Percentiles rank a stretch among this genome's conserved stretches.
Conservation (phyloP, 1,284 basidiomycete genomes). For the Caloboletus firmus region DNA sequence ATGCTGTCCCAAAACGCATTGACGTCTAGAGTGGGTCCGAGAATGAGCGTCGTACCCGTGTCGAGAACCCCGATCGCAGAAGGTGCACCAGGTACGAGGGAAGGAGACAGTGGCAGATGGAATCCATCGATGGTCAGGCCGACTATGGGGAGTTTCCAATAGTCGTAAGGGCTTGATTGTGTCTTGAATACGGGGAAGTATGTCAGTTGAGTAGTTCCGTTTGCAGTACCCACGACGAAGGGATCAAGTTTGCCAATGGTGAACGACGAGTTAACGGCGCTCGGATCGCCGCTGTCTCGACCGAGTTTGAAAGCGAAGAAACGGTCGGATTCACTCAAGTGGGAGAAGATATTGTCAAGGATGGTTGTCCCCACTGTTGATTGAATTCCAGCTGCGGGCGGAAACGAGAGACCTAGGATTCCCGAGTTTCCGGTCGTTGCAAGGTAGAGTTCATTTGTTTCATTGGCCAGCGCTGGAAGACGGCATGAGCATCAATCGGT, state of each 20-base stretch:
- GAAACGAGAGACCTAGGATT: constrained; percentile 56
- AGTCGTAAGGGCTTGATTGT: constrained; percentile 44
- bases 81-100: constrained; percentile 45
- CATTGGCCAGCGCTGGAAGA: constrained; percentile 46
- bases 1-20: constrained; percentile 49
- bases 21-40: constrained; percentile 54
- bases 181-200: constrained; percentile 46
- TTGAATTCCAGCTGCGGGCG: constrained; percentile 48
- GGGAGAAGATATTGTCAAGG: constrained; percentile 50
- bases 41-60: constrained; percentile 57
- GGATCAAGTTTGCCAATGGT: constrained; percentile 52
- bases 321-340: constrained; percentile 41
- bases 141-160: constrained; percentile 57
- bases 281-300: constrained; percentile 29
- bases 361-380: constrained; percentile 45
- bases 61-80: constrained; percentile 55
- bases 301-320: constrained; percentile 56
- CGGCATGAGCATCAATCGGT: background rate
- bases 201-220: constrained; percentile 38
- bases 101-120: constrained; percentile 44
- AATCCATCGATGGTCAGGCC: constrained; percentile 46
- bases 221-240: constrained; percentile 30
- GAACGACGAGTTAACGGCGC: constrained; percentile 45
- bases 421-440: constrained; percentile 53
- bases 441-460: constrained; percentile 47